phyloP scores from a whole-genome alignment of 148 eudicot genomes.

The Heliamphora exappendiculata region DNA sequence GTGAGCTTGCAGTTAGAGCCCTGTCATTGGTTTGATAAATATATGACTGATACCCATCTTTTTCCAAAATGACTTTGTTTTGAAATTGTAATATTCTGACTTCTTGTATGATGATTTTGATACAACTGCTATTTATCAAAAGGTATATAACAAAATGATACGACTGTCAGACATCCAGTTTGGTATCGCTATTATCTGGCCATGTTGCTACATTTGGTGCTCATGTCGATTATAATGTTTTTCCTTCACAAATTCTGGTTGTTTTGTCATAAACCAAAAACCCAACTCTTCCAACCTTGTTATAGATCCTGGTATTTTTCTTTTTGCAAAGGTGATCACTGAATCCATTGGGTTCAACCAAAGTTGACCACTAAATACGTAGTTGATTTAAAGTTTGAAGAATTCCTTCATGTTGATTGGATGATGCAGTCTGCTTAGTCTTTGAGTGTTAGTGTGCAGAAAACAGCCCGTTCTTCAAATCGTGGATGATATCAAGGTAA shows the following conservation, averaged over 20 bases:
- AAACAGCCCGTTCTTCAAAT: neutral
- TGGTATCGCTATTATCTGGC: neutral
- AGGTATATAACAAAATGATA: neutral
- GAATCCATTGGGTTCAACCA: too few relatives aligned
- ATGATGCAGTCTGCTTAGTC: neutral
- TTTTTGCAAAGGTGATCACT: too few relatives aligned
- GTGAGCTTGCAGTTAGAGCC: constrained; percentile 32
- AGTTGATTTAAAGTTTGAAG: neutral
- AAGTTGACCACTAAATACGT: neutral
- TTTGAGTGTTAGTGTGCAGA: neutral
- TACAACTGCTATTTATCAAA: neutral
- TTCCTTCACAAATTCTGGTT: neutral
- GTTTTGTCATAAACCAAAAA: neutral
- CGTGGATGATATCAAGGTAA: neutral
- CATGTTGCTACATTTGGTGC: neutral
- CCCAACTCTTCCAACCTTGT: neutral
- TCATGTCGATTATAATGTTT: neutral
- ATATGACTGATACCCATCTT: neutral
- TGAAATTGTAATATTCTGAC: neutral
- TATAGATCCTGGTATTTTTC: neutral
- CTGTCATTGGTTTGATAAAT: neutral
- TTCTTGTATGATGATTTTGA: neutral
- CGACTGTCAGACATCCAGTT: neutral
- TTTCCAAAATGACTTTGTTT: neutral
- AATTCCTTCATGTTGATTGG: constrained; percentile 1